Conservation (phyloP, 805 yeast species). For the Ogataea neopini region DNA sequence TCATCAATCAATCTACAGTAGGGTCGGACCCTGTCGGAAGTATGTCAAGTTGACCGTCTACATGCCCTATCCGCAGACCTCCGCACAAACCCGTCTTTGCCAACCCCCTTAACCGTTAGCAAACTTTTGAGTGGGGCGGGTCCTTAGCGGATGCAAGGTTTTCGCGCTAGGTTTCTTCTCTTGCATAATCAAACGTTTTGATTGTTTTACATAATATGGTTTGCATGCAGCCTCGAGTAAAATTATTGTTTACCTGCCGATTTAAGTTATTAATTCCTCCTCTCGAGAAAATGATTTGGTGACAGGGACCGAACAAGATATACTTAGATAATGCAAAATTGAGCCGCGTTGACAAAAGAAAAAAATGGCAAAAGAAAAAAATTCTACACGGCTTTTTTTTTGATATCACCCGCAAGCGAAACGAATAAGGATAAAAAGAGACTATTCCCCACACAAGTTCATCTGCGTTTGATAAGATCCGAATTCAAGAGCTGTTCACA, state of each 20-base stretch:
- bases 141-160: conserved; percentile 4
- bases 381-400: conserved; percentile 2
- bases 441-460: neutral
- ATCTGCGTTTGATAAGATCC: too few relatives aligned
- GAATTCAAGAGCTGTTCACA: too few relatives aligned
- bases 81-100: neutral
- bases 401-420: conserved; percentile 1
- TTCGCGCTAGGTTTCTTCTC: neutral
- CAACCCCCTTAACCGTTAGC: neutral
- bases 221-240: neutral
- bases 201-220: neutral
- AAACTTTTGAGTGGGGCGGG: neutral
- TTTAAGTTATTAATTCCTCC: conserved; percentile 1
- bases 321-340: neutral
- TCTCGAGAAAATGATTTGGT: neutral
- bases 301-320: neutral
- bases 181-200: conserved; percentile 2
- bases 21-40: too few relatives aligned
- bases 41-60: too few relatives aligned
- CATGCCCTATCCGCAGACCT: neutral
- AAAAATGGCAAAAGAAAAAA: neutral
- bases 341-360: neutral
- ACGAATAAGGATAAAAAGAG: conserved; percentile 1
- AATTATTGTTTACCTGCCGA: neutral
- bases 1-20: too few relatives aligned